phyloP scores from a whole-genome alignment of 2,329 filamentous ascomycete genomes.

The Alternaria tenuissima region DNA sequence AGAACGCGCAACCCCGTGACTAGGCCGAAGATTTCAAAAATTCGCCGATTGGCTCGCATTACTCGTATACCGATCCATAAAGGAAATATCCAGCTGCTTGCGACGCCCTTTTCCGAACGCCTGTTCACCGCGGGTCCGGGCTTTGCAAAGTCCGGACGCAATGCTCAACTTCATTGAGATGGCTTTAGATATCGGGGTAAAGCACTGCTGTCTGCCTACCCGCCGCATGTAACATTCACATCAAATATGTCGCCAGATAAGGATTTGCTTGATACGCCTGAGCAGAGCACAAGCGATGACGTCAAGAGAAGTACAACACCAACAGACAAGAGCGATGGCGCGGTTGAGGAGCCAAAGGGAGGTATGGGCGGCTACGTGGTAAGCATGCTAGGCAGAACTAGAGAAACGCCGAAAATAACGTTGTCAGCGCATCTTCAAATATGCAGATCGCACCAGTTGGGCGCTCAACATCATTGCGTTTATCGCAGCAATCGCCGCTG shows the following conservation, averaged over 20 bases:
- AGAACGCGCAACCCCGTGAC: conserved; percentile 20
- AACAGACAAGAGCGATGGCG: conserved; percentile 6
- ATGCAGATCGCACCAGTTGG: conserved; percentile 46
- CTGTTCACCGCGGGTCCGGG: background rate
- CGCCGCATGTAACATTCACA: background rate
- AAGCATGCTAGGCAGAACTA: conserved; percentile 4
- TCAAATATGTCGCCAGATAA: conserved; percentile 19
- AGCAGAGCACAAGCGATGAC: conserved; percentile 12
- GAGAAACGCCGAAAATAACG: background rate
- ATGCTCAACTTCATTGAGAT: background rate
- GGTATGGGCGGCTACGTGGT: conserved; percentile 38
- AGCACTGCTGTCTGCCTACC: background rate
- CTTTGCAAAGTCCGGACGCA: conserved; percentile 1
- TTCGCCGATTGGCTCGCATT: conserved; percentile 7
- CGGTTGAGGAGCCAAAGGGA: conserved; percentile 23
- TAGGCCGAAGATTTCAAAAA: background rate
- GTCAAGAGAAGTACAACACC: conserved; percentile 7
- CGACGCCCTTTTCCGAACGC: background rate
- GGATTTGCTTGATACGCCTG: conserved; percentile 13
- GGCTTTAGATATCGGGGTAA: background rate
- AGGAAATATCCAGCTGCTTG: conserved; percentile 2
- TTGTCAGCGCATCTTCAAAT: conserved; percentile 45
- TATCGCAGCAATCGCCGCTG: conserved; percentile 54
- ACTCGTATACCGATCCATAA: conserved; percentile 1
- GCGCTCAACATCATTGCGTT: conserved; percentile 41